These are phyloP conservation scores for Dactylellina drechsleri DNA, from an alignment of 2,329 filamentous ascomycete genomes.

Conservation along the genomic window DNA sequence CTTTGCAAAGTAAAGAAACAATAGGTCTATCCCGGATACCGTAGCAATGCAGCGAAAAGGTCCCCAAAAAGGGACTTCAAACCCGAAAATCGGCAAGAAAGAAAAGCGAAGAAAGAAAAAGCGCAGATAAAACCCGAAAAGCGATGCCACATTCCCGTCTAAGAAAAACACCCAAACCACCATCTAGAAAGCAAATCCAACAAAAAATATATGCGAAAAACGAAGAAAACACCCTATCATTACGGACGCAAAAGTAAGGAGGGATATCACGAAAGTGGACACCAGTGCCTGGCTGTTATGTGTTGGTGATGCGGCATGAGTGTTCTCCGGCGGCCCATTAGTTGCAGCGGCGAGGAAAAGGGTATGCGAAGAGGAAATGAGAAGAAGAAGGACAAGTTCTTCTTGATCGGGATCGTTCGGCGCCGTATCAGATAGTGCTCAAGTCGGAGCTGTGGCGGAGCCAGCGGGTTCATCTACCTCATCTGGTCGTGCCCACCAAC, in stretches of 20 bases:
- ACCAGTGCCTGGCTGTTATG: conserved; percentile 25
- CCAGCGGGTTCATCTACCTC: conserved; percentile 51
- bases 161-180: conserved; percentile 6
- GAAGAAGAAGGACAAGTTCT: conserved; percentile 10
- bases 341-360: conserved; percentile 12
- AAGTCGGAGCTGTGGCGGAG: conserved; percentile 22
- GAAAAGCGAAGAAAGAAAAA: conserved; percentile 10
- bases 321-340: conserved; percentile 37
- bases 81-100: conserved; percentile 32
- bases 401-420: conserved; percentile 5
- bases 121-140: conserved; percentile 5
- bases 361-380: neutral
- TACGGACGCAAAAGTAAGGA: conserved; percentile 35
- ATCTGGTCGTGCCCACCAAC: conserved; percentile 54
- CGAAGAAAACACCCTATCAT: conserved; percentile 44
- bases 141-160: conserved; percentile 31
- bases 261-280: conserved; percentile 34
- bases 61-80: conserved; percentile 35
- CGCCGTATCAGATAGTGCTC: conserved; percentile 11
- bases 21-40: conserved; percentile 17
- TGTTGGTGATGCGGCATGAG: conserved; percentile 38
- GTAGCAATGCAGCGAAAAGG: neutral
- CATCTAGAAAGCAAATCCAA: conserved; percentile 16
- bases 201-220: conserved; percentile 4
- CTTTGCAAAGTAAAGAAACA: conserved; percentile 22